Percentiles rank a stretch among this genome's conserved stretches.
phyloP scores from a whole-genome alignment of 306 rosid genomes.

The Dicorynia guianensis region DNA sequence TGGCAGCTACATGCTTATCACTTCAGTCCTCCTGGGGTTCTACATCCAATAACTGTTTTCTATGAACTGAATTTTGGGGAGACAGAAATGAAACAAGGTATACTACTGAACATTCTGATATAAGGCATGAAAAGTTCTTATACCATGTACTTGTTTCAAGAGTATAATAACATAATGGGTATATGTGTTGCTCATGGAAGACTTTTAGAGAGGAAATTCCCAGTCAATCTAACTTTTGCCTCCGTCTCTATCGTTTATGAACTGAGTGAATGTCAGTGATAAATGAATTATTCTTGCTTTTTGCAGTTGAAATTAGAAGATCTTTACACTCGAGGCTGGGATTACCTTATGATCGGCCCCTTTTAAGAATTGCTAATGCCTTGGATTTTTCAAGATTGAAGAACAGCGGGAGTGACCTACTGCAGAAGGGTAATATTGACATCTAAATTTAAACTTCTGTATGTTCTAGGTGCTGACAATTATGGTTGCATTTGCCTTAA shows the following conservation, averaged over 20 bases:
- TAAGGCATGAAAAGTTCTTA: conserved; percentile 23
- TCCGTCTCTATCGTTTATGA: conserved; percentile 17
- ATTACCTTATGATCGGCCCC: conserved; percentile 90
- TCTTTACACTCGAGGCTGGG: conserved; percentile 87
- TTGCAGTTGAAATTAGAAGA: conserved; percentile 87
- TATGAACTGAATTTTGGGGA: conserved; percentile 93
- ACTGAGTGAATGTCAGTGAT: conserved; percentile 25
- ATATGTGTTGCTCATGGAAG: conserved; percentile 5
- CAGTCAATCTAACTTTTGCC: conserved; percentile 15
- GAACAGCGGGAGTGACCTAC: conserved; percentile 47
- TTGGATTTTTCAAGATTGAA: conserved; percentile 63
- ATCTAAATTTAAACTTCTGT: conserved; percentile 18
- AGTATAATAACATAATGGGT: conserved; percentile 1
- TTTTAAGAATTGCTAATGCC: conserved; percentile 86
- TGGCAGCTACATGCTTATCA: conserved; percentile 80
- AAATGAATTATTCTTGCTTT: conserved; percentile 37
- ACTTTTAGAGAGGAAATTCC: conserved; percentile 26
- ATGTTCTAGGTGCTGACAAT: conserved; percentile 30
- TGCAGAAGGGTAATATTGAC: conserved; percentile 65
- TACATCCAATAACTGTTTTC: conserved; percentile 80
- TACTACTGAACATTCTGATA: conserved; percentile 33
- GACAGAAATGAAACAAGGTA: conserved; percentile 97
- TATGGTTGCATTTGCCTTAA: conserved; percentile 24
- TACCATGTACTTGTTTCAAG: conserved; percentile 20
- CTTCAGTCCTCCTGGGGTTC: conserved; percentile 82